Conservation (phyloP, 345 rosid species). For the Salix arbutifolia region DNA sequence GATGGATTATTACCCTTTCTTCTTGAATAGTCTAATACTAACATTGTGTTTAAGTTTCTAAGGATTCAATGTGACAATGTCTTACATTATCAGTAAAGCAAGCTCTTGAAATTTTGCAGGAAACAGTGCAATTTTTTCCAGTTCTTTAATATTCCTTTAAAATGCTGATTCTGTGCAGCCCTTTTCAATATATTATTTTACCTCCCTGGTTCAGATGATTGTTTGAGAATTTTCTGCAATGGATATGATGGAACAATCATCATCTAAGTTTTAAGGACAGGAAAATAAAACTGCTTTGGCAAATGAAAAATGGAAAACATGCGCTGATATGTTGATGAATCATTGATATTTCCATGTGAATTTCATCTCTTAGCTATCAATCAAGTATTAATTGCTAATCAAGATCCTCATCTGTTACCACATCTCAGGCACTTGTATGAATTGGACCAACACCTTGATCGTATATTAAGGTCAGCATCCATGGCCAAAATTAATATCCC, state of each 20-base stretch:
- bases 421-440: conserved; percentile 65
- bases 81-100: too few relatives aligned
- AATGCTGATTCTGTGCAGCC: not conserved
- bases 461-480: conserved; percentile 74
- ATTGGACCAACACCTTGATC: conserved; percentile 87
- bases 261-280: too few relatives aligned
- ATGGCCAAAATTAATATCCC: conserved; percentile 64
- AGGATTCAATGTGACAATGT: too few relatives aligned
- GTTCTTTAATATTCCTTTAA: not conserved
- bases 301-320: not conserved
- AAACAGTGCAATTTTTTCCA: not conserved
- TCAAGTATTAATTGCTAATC: not conserved
- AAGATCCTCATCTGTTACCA: not conserved
- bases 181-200: too few relatives aligned
- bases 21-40: too few relatives aligned
- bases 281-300: not conserved
- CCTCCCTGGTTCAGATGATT: too few relatives aligned
- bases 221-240: too few relatives aligned
- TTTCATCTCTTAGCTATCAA: not conserved
- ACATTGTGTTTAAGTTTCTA: too few relatives aligned
- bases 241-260: too few relatives aligned
- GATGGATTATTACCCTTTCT: too few relatives aligned
- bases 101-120: not conserved
- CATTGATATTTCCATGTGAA: not conserved
- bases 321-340: not conserved